These are phyloP conservation scores for Calonectria ilicicola DNA, from an alignment of 2,329 filamentous ascomycete genomes.

Conservation along the genomic window DNA sequence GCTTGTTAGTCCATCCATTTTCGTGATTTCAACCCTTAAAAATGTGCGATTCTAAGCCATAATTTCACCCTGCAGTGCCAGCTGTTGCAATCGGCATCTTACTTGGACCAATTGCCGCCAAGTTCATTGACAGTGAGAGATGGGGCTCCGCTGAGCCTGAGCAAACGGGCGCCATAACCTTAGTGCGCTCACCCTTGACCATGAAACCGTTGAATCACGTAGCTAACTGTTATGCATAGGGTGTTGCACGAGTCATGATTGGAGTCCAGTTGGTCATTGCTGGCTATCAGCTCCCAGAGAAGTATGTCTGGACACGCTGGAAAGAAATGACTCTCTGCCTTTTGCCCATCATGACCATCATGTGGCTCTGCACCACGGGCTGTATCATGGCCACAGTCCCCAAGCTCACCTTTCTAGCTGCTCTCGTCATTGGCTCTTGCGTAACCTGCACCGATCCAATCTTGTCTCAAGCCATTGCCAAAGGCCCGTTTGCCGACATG, in stretches of 20 bases:
- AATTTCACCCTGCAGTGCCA: slow-evolving; percentile 55
- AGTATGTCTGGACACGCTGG: slow-evolving; percentile 62
- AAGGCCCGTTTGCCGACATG: slow-evolving; percentile 71
- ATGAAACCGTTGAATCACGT: too few relatives aligned
- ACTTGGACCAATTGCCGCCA: slow-evolving; percentile 66
- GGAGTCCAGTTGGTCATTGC: slow-evolving; percentile 72
- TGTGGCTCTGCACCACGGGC: slow-evolving; percentile 69
- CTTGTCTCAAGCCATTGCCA: slow-evolving; percentile 71
- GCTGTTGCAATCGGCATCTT: slow-evolving; percentile 65
- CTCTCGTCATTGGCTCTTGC: slow-evolving; percentile 69
- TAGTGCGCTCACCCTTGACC: slow-evolving; percentile 40
- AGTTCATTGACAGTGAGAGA: slow-evolving; percentile 59
- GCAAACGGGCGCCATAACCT: slow-evolving; percentile 52
- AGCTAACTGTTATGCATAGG: slow-evolving; percentile 39
- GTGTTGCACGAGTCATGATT: slow-evolving; percentile 68
- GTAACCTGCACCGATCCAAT: slow-evolving; percentile 73
- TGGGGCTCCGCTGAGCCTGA: slow-evolving; percentile 41
- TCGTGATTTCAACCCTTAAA: too few relatives aligned
- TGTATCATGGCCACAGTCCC: slow-evolving; percentile 68
- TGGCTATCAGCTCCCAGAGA: slow-evolving; percentile 70
- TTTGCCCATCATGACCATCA: slow-evolving; percentile 70
- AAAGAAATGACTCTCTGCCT: slow-evolving; percentile 67
- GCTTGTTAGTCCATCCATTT: slow-evolving; percentile 54
- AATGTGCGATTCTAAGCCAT: neutral
- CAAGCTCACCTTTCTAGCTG: slow-evolving; percentile 63